phyloP scores from a whole-genome alignment of 108 stramenopile genomes.

The Fistulifera pelliculosa region DNA sequence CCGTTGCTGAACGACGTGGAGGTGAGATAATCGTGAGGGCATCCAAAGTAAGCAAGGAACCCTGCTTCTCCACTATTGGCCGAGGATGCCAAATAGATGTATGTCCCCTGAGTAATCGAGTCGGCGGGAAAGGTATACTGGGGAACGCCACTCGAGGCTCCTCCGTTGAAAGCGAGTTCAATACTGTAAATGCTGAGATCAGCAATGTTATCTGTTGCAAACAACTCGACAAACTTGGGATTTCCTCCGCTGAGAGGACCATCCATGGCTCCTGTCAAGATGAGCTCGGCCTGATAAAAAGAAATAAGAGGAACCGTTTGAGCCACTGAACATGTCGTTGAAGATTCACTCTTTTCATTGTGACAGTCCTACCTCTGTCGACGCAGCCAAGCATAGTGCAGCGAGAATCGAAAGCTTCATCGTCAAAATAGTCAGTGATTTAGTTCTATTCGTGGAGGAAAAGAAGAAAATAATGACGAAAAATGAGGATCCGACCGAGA shows the following conservation, averaged over 20 bases:
- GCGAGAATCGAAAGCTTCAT: constrained; percentile 2
- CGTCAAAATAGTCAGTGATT: background rate
- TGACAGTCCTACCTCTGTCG: background rate
- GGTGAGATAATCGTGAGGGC: constrained; percentile 11
- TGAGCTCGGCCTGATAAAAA: constrained; percentile 2
- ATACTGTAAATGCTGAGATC: constrained; percentile 20
- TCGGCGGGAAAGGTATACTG: constrained; percentile 19
- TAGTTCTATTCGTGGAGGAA: no score
- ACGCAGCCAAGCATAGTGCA: constrained; percentile 1
- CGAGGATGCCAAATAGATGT: constrained; percentile 14
- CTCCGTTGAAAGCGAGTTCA: constrained; percentile 21
- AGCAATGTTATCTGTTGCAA: constrained; percentile 9
- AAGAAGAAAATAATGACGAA: no score
- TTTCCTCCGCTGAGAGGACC: constrained; percentile 16
- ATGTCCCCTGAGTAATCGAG: constrained; percentile 11
- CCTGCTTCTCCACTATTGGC: background rate
- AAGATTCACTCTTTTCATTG: no score
- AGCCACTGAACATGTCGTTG: no score
- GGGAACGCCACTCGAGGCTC: constrained; percentile 2
- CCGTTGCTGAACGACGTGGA: constrained; percentile 15
- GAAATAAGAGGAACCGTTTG: background rate
- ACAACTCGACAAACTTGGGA: constrained; percentile 19
- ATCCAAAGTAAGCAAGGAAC: constrained; percentile 18
- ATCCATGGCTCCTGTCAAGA: constrained; percentile 21
- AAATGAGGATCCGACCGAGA: background rate